Percentiles rank a stretch among this genome's conserved stretches.
phyloP scores from a whole-genome alignment of 352 stramenopile species.

The Globisporangium nodosum region DNA sequence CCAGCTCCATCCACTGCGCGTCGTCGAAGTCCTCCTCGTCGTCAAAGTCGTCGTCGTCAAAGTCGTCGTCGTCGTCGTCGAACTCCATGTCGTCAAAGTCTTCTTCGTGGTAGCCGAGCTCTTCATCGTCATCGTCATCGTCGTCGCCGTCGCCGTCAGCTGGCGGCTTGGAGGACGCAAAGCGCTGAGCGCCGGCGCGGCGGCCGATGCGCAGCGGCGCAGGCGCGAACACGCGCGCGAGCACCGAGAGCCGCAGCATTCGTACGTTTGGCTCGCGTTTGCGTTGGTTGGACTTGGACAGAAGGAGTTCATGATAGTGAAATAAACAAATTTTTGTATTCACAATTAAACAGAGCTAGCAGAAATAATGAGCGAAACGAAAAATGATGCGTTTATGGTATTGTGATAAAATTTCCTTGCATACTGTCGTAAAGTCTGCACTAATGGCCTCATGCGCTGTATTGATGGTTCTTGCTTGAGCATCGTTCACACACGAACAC shows the following conservation, averaged over 20 bases:
- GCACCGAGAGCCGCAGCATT: conserved; percentile 55
- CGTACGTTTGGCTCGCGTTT: background rate
- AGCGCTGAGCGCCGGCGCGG: conserved; percentile 18
- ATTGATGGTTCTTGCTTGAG: too few relatives aligned
- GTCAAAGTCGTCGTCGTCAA: conserved; percentile 21
- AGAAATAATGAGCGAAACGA: too few relatives aligned
- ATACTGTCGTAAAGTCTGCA: too few relatives aligned
- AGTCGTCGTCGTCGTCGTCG: conserved; percentile 30
- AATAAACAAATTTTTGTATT: background rate
- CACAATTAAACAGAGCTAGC: too few relatives aligned
- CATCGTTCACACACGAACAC: too few relatives aligned
- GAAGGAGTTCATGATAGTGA: background rate
- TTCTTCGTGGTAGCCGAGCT: conserved; percentile 37
- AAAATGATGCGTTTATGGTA: too few relatives aligned
- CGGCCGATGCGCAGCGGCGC: conserved; percentile 30
- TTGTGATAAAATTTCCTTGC: too few relatives aligned
- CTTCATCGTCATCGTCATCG: conserved; percentile 26
- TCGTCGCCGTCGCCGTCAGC: conserved; percentile 20
- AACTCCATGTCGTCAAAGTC: conserved; percentile 39
- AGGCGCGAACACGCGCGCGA: conserved; percentile 43
- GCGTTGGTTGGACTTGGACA: background rate
- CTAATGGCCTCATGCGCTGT: too few relatives aligned
- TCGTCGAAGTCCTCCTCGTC: conserved; percentile 15
- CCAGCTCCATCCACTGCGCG: conserved; percentile 9
- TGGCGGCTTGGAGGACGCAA: conserved; percentile 5